Evolutionary conservation across 2,329 filamentous ascomycete genomes (phyloP), one percentile per base, ranked within the genome.

Genomic region (Exophiala spinifera): DNA sequence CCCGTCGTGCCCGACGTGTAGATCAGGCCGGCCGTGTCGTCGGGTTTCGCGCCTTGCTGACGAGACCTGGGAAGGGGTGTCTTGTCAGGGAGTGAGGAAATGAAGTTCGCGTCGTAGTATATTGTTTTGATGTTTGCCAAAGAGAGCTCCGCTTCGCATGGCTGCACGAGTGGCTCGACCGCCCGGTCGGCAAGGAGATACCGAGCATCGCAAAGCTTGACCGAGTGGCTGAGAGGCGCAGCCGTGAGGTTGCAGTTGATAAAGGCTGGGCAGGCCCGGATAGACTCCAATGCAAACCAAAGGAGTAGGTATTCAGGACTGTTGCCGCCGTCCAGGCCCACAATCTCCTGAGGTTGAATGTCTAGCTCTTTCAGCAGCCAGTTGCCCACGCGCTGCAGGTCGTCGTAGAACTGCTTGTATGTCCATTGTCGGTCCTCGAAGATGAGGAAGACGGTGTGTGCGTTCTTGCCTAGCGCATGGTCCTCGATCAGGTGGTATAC

Each of bases 1-100:
- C 88, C 88, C 0, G 88, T 91, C 1, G 88, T 91, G 33, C 87
- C 87, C 58, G 84, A 85, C 0, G 88, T 91, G 67, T 89, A 91
- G 62, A 91, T 83, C n/a, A 91, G 68, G 23, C 78, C 81, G 60
- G 82, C 76, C 0, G 87, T 81, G 60, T 77, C 83, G 13, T 73
- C 69, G 0, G 74, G 76, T 31, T 72, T 71, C 1, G 87, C 73
- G 3, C 70, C 71, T 3, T 73, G 71, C 40, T 85, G 77, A 48
- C 83, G 75, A 20, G 77, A 72, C 57, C 85, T 78, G 1, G 76
- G 76, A 0, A 83, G 80, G 42, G 80, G 72, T 37, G 76, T 74
- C 0, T 77, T 73, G 25, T 78, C 74, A 34, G 76, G 70, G 1
- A 72, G 69, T 15, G 73, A 69, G 34, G 76, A 31, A 77, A 71